Conservation (phyloP, 306 rosid genomes). For the Sphenostylis stenocarpa region DNA sequence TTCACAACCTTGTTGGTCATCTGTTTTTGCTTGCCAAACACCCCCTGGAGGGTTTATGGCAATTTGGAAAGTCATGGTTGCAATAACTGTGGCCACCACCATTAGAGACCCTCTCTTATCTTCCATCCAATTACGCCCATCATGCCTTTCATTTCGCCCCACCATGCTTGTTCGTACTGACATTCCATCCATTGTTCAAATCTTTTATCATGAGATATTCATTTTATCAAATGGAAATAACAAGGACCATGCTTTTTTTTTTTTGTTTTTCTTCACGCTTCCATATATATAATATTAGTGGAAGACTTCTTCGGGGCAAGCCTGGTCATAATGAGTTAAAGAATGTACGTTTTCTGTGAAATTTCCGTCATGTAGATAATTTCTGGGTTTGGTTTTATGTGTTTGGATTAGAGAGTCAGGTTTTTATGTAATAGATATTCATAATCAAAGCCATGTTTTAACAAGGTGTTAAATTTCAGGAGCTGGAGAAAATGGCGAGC, state of each 20-base stretch:
- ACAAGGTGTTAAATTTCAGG: not conserved
- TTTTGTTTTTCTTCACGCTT: not conserved
- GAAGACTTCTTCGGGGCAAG: not conserved
- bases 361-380: not conserved
- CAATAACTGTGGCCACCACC: constrained; percentile 35
- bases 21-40: constrained; percentile 28
- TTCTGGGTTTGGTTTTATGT: not conserved
- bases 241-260: not conserved
- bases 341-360: not conserved
- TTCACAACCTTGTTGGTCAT: not conserved
- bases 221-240: not conserved
- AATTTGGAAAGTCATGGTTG: constrained; percentile 33
- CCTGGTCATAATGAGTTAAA: too few relatives aligned
- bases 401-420: not conserved
- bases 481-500: not conserved
- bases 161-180: not conserved
- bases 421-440: not conserved
- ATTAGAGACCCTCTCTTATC: constrained; percentile 28
- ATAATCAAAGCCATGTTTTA: not conserved
- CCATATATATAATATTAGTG: not conserved
- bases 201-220: not conserved
- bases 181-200: not conserved
- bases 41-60: constrained; percentile 39
- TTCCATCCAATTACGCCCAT: constrained; percentile 15
- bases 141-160: not conserved